Base-by-base conservation (phyloP, 2,329 filamentous ascomycete species). In the Rhexocercosporidium sp. region DNA sequence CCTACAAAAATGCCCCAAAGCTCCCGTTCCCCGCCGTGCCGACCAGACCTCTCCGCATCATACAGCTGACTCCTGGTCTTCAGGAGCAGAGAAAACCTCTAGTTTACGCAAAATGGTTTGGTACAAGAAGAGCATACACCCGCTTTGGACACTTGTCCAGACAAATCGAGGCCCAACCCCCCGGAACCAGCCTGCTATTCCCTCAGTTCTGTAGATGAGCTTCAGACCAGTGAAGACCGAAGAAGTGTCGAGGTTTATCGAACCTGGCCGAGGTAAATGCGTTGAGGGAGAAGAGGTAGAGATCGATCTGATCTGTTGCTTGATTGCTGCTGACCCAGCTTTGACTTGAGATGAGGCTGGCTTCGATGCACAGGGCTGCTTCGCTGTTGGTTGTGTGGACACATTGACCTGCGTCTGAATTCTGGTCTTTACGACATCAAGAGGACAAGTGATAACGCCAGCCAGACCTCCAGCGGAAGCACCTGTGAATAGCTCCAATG, bases 121-220 rank as follows among this genome's bases (percentile, higher is more conserved):
- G 79, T 98, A 98, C 78, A 97, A 83, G 74, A 98, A 94, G 77
- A 98, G 84, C 95, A 98, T 98, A 72, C 93, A 97, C 49, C 94
- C 92, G 76, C 92, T 97, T 82, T 99, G 96, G 66, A 98, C 93
- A 76, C 95, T 97, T 25, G 96, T 99, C 96, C 96, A 99, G 16
- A 98, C 93, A 66, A 91, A 91, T 63, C 96, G 88, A 1, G 96
- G 96, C 0, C 95, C 95, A 1, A 99, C 95, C 29, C 96, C 96
- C 66, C 96, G 88, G 80, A 99, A 99, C 90, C 93, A 96, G 1
- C 96, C 96, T 2, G 86, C 87, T 18, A 98, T 74, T 1, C 96
- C 96, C 80, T 99, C 96, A 6, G 91, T 93, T 72, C 87, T 89
- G 81, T 98, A 99, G 74, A 99, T 96, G 71, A 97, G 86, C 73